These are phyloP conservation scores for Conringia planisiliqua DNA, from an alignment of 345 rosid genomes.

Conservation along the genomic window DNA sequence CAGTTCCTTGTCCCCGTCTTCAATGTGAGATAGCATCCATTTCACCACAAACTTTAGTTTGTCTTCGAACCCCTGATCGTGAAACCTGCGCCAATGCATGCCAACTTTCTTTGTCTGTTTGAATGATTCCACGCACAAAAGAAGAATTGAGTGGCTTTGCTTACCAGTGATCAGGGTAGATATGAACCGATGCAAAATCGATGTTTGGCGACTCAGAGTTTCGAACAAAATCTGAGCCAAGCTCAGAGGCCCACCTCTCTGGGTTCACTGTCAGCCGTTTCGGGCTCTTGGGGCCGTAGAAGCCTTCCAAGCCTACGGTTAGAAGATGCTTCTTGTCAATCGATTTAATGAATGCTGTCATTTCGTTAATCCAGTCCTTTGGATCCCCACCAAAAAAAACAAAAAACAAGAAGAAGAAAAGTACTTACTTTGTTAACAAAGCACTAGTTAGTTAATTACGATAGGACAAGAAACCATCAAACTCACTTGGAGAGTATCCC, in stretches of 20 bases:
- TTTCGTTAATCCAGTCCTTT: conserved; percentile 91
- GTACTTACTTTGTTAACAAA: background rate
- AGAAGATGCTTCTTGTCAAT: conserved; percentile 83
- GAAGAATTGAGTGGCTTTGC: background rate
- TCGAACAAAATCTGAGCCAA: conserved; percentile 86
- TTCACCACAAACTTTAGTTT: conserved; percentile 57
- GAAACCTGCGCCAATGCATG: conserved; percentile 55
- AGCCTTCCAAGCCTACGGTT: conserved; percentile 93
- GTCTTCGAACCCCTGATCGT: conserved; percentile 58
- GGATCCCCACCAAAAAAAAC: conserved; percentile 8
- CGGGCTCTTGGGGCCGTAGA: conserved; percentile 82
- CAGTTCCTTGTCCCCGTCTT: conserved; percentile 76
- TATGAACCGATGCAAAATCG: conserved; percentile 90
- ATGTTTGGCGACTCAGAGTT: conserved; percentile 55
- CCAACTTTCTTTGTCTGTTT: background rate
- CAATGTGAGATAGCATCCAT: conserved; percentile 89
- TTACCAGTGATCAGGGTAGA: conserved; percentile 96
- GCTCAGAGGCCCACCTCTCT: conserved; percentile 68
- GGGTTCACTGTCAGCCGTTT: conserved; percentile 78
- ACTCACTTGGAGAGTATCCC: conserved; percentile 91
- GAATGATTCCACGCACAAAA: background rate
- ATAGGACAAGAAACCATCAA: background rate
- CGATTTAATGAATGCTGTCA: conserved; percentile 78
- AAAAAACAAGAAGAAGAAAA: background rate
- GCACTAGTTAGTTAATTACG: background rate